phyloP scores from a whole-genome alignment of 2,329 filamentous ascomycete genomes.

The Beauveria bassiana region DNA sequence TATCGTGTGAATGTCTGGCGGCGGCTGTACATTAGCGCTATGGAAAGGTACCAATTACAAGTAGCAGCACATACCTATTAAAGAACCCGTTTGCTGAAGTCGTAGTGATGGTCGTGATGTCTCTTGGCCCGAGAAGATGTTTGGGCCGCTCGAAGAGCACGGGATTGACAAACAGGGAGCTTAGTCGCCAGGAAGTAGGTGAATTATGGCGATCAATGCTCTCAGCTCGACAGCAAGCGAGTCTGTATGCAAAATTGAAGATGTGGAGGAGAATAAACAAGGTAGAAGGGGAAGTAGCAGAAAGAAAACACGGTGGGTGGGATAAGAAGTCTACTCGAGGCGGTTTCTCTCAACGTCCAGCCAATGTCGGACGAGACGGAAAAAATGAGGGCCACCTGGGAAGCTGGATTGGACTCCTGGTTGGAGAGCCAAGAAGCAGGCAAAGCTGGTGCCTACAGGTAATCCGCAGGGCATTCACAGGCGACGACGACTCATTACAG shows the following conservation, averaged over 20 bases:
- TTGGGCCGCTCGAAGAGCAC: neutral
- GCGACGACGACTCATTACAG: neutral
- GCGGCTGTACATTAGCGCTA: neutral
- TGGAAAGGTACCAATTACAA: neutral
- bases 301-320: slow-evolving; percentile 6
- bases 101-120: neutral
- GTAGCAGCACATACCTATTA: slow-evolving; percentile 22
- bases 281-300: slow-evolving; percentile 5
- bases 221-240: slow-evolving; percentile 10
- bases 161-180: slow-evolving; percentile 4
- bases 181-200: neutral
- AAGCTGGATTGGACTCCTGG: neutral
- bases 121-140: neutral
- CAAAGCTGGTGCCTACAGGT: neutral
- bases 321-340: slow-evolving; percentile 7
- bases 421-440: neutral
- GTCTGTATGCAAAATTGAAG: slow-evolving; percentile 8
- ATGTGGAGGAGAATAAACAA: slow-evolving; percentile 8
- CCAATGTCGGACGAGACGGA: slow-evolving; percentile 8
- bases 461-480: neutral
- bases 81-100: slow-evolving; percentile 19
- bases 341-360: slow-evolving; percentile 9
- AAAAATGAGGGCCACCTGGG: slow-evolving; percentile 2
- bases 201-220: slow-evolving; percentile 8
- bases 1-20: slow-evolving; percentile 32